A percentile compares a stretch with the other conserved stretches of the same genome.
phyloP scores from a whole-genome alignment of 2,329 filamentous ascomycete genomes.

The Cladosporium sp. region DNA sequence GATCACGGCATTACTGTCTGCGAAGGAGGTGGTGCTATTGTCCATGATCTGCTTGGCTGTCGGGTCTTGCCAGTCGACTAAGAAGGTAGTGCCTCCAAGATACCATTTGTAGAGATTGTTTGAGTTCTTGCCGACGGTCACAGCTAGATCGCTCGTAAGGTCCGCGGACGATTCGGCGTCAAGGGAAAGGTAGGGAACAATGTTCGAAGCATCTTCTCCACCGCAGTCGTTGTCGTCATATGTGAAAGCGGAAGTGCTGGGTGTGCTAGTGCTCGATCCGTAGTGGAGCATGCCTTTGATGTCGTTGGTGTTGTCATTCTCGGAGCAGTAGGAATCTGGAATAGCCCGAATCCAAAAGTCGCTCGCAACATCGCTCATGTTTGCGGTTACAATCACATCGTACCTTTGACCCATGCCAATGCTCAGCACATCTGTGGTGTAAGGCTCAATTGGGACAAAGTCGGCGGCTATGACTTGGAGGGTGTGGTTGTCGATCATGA shows the following conservation, averaged over 20 bases:
- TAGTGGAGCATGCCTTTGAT: conserved; percentile 36
- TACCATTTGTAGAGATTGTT: conserved; percentile 37
- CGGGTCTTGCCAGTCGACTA: conserved; percentile 36
- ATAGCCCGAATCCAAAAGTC: conserved; percentile 35
- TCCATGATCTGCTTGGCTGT: conserved; percentile 35
- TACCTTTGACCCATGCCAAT: conserved; percentile 37
- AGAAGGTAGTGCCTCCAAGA: conserved; percentile 37
- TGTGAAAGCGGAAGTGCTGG: conserved; percentile 30
- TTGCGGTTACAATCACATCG: conserved; percentile 31
- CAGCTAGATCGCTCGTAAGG: conserved; percentile 22
- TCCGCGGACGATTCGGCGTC: conserved; percentile 23
- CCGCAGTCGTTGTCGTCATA: conserved; percentile 33
- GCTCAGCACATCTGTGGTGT: conserved; percentile 31
- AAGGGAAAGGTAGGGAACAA: conserved; percentile 32
- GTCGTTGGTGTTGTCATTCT: conserved; percentile 31
- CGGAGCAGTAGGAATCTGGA: conserved; percentile 37
- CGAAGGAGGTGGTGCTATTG: conserved; percentile 28
- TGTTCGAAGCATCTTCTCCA: conserved; percentile 33
- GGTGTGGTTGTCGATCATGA: conserved; percentile 38
- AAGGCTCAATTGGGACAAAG: conserved; percentile 42
- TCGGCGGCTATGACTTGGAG: conserved; percentile 43
- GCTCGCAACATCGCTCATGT: conserved; percentile 24
- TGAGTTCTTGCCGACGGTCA: conserved; percentile 29
- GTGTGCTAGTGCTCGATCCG: conserved; percentile 28
- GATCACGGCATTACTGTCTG: conserved; percentile 32